phyloP scores from a whole-genome alignment of 2,329 filamentous ascomycete genomes.

The Exophiala sp. region DNA sequence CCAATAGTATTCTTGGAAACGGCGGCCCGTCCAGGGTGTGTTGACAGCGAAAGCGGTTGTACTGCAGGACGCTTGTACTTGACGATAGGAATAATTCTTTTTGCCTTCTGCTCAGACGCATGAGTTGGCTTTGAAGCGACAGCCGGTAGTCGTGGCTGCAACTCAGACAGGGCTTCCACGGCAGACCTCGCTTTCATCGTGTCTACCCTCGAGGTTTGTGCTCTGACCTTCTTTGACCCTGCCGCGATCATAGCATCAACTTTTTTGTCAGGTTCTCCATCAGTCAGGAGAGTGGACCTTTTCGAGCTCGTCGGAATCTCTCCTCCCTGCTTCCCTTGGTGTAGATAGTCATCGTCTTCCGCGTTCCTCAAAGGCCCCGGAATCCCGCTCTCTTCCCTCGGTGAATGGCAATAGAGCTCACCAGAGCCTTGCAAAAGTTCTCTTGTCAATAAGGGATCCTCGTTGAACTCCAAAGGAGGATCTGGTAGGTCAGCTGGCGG shows the following conservation, averaged over 20 bases:
- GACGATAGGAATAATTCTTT: slow-evolving; percentile 30
- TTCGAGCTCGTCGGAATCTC: slow-evolving; percentile 30
- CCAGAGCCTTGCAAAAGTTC: slow-evolving; percentile 50
- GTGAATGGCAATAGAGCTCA: slow-evolving; percentile 45
- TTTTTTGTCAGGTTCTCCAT: slow-evolving; percentile 40
- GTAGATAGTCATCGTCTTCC: slow-evolving; percentile 63
- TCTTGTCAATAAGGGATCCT: slow-evolving; percentile 48
- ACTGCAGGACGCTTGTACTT: slow-evolving; percentile 19
- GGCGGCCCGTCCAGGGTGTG: slow-evolving; percentile 56
- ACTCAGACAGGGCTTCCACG: slow-evolving; percentile 35
- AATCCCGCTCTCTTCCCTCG: slow-evolving; percentile 52
- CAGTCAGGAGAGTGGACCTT: slow-evolving; percentile 23
- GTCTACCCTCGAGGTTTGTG: slow-evolving; percentile 31
- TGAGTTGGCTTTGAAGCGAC: slow-evolving; percentile 34
- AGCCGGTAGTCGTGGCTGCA: slow-evolving; percentile 32
- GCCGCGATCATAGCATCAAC: slow-evolving; percentile 62
- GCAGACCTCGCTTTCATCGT: slow-evolving; percentile 40
- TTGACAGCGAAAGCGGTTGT: slow-evolving; percentile 48
- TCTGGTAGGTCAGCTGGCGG: slow-evolving; percentile 49
- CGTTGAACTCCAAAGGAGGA: slow-evolving; percentile 40
- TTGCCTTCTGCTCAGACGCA: slow-evolving; percentile 38
- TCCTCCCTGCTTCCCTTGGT: slow-evolving; percentile 56
- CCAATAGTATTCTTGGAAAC: slow-evolving; percentile 77
- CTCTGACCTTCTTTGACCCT: slow-evolving; percentile 47
- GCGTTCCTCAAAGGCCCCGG: slow-evolving; percentile 56